These are phyloP conservation scores for Pleomassaria siparia DNA, from an alignment of 2,329 filamentous ascomycete species.

Conservation along the genomic window DNA sequence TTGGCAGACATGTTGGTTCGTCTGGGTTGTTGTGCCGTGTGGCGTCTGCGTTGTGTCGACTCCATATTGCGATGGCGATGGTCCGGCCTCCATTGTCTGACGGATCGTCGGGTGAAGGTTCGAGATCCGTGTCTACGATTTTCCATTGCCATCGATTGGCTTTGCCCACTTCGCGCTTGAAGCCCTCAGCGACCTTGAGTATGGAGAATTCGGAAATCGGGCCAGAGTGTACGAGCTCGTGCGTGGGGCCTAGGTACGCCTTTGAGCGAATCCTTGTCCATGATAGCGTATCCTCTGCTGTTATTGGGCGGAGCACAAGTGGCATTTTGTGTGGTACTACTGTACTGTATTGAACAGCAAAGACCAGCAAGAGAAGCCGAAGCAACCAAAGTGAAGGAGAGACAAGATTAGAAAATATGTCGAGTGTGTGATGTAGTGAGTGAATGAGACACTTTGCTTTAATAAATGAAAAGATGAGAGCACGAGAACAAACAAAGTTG, in stretches of 20 bases:
- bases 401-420: too few species aligned
- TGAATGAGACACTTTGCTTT: too few species aligned
- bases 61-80: constrained; percentile 34
- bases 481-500: too few species aligned
- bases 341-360: too few species aligned
- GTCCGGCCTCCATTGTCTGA: constrained; percentile 25
- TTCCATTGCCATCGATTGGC: constrained; percentile 35
- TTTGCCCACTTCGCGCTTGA: constrained; percentile 21
- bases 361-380: too few species aligned
- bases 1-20: neutral
- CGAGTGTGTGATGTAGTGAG: too few species aligned
- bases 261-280: constrained; percentile 32
- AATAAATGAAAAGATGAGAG: too few species aligned
- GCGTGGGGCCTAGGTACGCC: constrained; percentile 35
- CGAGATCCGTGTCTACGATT: constrained; percentile 31
- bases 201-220: constrained; percentile 29
- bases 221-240: constrained; percentile 26
- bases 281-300: constrained; percentile 22
- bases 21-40: neutral
- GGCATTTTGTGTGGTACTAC: too few species aligned
- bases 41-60: constrained; percentile 17
- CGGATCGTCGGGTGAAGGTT: constrained; percentile 25
- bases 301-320: constrained; percentile 23
- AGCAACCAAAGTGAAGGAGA: too few species aligned
- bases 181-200: constrained; percentile 23